Conservation (phyloP, 345 rosid genomes). For the Rhodomyrtus tomentosa region DNA sequence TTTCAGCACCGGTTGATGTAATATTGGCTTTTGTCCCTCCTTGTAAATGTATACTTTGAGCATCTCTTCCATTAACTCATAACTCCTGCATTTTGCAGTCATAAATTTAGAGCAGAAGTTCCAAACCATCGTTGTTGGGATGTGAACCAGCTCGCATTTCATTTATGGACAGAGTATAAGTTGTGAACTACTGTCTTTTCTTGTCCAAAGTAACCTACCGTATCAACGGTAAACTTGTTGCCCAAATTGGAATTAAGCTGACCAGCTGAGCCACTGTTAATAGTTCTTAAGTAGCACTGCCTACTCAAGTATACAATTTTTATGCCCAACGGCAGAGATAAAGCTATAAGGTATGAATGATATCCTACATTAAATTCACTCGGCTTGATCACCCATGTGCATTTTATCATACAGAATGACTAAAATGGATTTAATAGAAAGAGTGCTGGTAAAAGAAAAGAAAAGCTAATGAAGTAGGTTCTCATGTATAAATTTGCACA, state of each 20-base stretch:
- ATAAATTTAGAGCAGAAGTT: neutral
- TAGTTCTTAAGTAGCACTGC: neutral
- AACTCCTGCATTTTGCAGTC: conserved; percentile 53
- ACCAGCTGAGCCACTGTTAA: neutral
- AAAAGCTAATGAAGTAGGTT: neutral
- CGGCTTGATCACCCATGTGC: neutral
- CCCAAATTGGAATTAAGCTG: neutral
- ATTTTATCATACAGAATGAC: neutral
- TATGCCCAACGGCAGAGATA: neutral
- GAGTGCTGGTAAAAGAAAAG: neutral
- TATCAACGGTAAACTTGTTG: neutral
- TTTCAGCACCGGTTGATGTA: conserved; percentile 58
- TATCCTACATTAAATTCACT: neutral
- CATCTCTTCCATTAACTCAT: conserved; percentile 76
- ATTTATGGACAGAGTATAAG: neutral
- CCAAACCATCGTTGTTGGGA: neutral
- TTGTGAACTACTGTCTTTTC: neutral
- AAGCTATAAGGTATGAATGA: neutral
- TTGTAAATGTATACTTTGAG: conserved; percentile 74
- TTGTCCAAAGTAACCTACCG: neutral
- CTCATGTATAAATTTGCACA: neutral
- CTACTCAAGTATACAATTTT: neutral
- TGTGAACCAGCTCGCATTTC: neutral
- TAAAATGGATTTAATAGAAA: neutral
- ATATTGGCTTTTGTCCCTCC: conserved; percentile 75